Evolutionary conservation across 202 grass and related monocot genomes (phyloP).

Genomic region (Cymbopogon flexuosus): DNA sequence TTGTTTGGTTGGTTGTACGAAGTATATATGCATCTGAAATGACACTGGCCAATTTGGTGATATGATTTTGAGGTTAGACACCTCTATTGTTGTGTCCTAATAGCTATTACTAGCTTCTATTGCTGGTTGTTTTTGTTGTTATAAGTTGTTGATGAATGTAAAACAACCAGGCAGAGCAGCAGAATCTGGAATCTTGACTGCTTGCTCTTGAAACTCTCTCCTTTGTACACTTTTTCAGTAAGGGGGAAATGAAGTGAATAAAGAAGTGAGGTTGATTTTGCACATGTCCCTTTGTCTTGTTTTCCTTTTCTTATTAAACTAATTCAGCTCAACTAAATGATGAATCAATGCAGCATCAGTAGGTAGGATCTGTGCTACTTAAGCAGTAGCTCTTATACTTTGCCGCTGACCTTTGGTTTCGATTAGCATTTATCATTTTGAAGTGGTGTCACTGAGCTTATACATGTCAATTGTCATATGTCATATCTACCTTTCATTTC

Average conservation of each 20-base stretch:
- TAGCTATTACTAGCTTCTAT: not conserved
- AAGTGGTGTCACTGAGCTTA: not conserved
- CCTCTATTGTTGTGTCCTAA: not conserved
- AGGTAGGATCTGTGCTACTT: not conserved
- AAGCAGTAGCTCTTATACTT: not conserved
- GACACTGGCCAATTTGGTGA: not conserved
- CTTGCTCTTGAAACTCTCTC: not conserved
- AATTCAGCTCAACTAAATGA: not conserved
- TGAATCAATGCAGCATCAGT: not conserved
- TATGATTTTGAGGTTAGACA: not conserved
- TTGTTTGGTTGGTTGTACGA: constrained; percentile 22
- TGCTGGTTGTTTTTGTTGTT: not conserved
- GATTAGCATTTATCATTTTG: not conserved
- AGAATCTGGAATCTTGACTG: not conserved
- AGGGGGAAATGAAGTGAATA: not conserved
- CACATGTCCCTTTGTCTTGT: not conserved
- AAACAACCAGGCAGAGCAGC: not conserved
- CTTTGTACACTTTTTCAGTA: not conserved
- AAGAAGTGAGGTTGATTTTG: not conserved
- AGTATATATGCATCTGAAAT: constrained; percentile 28
- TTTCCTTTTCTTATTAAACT: not conserved
- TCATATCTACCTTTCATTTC: not conserved
- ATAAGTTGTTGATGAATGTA: not conserved
- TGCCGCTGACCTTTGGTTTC: not conserved
- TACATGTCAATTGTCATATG: not conserved